Evolutionary conservation across 1,284 basidiomycete genomes (phyloP).

Genomic region (Pholiota adiposa): DNA sequence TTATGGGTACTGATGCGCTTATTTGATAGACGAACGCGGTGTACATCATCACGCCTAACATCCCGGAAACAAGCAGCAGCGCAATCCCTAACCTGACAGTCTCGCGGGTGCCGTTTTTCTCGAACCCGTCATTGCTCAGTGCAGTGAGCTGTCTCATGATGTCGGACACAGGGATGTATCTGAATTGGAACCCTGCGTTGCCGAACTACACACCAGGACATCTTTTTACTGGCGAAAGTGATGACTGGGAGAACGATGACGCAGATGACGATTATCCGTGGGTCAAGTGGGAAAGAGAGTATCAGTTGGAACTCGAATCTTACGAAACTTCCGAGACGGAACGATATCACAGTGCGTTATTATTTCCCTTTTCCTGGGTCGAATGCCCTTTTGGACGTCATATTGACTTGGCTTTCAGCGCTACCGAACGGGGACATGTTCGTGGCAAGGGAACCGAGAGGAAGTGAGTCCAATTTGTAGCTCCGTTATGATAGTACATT

Average conservation of each 20-base stretch:
- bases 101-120: slow-evolving; percentile 44
- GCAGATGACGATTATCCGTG: not conserved
- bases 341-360: slow-evolving; percentile 16
- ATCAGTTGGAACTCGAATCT: slow-evolving; percentile 10
- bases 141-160: slow-evolving; percentile 60
- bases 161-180: slow-evolving; percentile 52
- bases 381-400: too few species aligned
- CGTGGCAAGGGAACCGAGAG: slow-evolving; percentile 6
- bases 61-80: slow-evolving; percentile 27
- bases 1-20: not conserved
- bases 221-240: not conserved
- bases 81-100: slow-evolving; percentile 17
- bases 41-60: slow-evolving; percentile 42
- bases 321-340: slow-evolving; percentile 11
- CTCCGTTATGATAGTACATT: too few species aligned
- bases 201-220: not conserved
- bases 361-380: not conserved
- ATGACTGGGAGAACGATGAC: not conserved
- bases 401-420: slow-evolving; percentile 1
- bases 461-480: not conserved
- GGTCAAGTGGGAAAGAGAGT: slow-evolving; percentile 15
- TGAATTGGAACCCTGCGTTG: slow-evolving; percentile 48
- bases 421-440: slow-evolving; percentile 19
- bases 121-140: slow-evolving; percentile 35
- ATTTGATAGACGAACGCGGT: slow-evolving; percentile 49